Evolutionary conservation across 805 yeast species (phyloP), one percentile per base, ranked within the genome.

Genomic region (Metschnikowia amazonensis): DNA sequence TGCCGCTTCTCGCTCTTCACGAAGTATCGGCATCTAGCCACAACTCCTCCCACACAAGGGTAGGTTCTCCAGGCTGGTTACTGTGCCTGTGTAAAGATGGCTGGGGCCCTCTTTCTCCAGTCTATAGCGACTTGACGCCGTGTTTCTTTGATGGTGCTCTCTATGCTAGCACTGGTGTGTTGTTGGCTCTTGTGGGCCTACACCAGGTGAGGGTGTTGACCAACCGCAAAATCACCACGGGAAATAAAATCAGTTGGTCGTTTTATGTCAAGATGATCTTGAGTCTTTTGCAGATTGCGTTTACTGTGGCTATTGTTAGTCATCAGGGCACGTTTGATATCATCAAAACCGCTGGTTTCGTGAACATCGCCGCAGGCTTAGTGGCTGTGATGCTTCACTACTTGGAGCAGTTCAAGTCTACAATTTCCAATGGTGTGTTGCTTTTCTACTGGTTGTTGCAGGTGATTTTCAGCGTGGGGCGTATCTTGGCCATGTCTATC

Each of bases 371-470:
- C 2, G 79, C 82, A 1, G 60, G 79, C 11, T 40, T 74, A 2
- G 76, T 85, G 4, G 85, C 81, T 0, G 60, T 77, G 14, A 64
- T 68, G 3, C 64, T 89, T 29, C 84, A 88, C 47, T 85, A 81
- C 64, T 60, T 85, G 47, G 97, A 92, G 61, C 84, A 81, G 57
- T 78, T 75, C 63, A 80, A 86, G 60, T 60, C 81, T 9, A 73
- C 67, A 35, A 77, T 86, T 18, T 81, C 97, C 1, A 79, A 76
- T 53, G 84, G 92, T 1, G 70, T 79, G 0, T 66, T 89, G 38
- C 74, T 92, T 32, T 72, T 84, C 51, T 92, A 79, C 65, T 92
- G 96, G 96, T 67, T 85, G 38, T 70, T 81, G 46, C 70, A 76
- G 33, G 55, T 76, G 0, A 44, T 83, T 5, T 68, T 80, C 29